Evolutionary conservation across 331 rosid genomes (phyloP).

Genomic region (Saraca asoca): DNA sequence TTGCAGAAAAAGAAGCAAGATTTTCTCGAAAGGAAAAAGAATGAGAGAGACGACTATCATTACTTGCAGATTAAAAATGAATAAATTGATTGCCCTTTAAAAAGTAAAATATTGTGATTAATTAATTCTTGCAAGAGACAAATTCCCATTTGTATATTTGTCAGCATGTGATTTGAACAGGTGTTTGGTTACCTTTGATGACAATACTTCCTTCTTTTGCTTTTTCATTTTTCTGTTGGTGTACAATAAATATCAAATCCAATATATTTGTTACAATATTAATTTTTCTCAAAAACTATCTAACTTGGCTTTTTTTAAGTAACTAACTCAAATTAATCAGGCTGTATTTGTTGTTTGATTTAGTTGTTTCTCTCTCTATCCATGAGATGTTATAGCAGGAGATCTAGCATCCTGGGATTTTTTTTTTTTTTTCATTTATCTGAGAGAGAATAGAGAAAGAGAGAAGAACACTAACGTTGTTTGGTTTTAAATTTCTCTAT

Average conservation of each 20-base stretch:
- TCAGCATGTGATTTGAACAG: slow-evolving; percentile 38
- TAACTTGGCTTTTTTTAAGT: too few relatives aligned
- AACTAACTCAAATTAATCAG: too few relatives aligned
- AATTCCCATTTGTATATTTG: slow-evolving; percentile 17
- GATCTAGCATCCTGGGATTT: slow-evolving; percentile 41
- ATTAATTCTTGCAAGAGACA: slow-evolving; percentile 39
- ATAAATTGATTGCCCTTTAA: background rate
- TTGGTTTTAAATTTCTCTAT: background rate
- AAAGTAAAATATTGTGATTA: slow-evolving; percentile 27
- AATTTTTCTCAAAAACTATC: too few relatives aligned
- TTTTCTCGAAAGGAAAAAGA: background rate
- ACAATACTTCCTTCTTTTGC: background rate
- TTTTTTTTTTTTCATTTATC: slow-evolving; percentile 26
- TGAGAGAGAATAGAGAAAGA: background rate
- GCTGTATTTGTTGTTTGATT: too few relatives aligned
- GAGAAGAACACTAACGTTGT: background rate
- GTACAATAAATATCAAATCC: background rate
- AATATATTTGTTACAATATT: too few relatives aligned
- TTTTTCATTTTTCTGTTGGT: background rate
- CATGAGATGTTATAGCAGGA: slow-evolving; percentile 37
- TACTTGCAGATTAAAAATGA: background rate
- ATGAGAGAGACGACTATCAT: background rate
- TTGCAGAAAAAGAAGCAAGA: slow-evolving; percentile 7
- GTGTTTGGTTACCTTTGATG: slow-evolving; percentile 30
- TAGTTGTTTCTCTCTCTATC: too few relatives aligned